These are phyloP conservation scores for Pseudozyma hubeiensis DNA, from an alignment of 1,284 basidiomycete genomes.

Conservation along the genomic window DNA sequence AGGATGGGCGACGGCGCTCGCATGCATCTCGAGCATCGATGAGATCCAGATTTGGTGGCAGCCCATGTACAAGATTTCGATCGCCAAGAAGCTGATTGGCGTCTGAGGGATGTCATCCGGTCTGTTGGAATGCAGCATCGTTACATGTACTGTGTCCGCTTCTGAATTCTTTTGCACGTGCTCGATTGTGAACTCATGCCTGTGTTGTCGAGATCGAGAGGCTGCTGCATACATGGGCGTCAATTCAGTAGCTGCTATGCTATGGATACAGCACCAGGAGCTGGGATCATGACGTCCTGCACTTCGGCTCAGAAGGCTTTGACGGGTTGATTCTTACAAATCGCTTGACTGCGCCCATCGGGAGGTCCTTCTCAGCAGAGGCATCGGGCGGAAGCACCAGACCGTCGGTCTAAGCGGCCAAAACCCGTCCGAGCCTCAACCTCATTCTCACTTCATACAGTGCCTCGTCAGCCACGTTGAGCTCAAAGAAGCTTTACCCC, in stretches of 20 bases:
- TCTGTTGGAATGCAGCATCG: not conserved
- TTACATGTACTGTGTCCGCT: too few species aligned
- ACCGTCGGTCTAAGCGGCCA: constrained; percentile 20
- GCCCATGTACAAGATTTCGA: constrained; percentile 52
- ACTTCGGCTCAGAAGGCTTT: constrained; percentile 20
- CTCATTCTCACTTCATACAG: not conserved
- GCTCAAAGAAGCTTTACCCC: not conserved
- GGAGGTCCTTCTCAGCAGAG: not conserved
- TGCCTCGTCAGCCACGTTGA: constrained; percentile 1
- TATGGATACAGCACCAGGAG: not conserved
- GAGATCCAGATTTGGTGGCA: constrained; percentile 60
- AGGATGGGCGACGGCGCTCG: constrained; percentile 47
- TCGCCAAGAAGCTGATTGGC: constrained; percentile 47
- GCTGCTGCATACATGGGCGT: too few species aligned
- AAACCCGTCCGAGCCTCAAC: constrained; percentile 3
- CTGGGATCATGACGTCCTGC: not conserved
- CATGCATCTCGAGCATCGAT: constrained; percentile 42
- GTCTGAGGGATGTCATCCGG: constrained; percentile 9
- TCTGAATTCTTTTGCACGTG: not conserved
- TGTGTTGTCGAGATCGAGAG: too few species aligned
- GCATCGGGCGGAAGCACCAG: not conserved
- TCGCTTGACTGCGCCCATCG: not conserved
- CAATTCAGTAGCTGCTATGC: too few species aligned
- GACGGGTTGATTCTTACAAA: constrained; percentile 7
- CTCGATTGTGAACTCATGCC: too few species aligned